phyloP scores from a whole-genome alignment of 2,329 filamentous ascomycete species.

The Phymatotrichopsis omnivora region DNA sequence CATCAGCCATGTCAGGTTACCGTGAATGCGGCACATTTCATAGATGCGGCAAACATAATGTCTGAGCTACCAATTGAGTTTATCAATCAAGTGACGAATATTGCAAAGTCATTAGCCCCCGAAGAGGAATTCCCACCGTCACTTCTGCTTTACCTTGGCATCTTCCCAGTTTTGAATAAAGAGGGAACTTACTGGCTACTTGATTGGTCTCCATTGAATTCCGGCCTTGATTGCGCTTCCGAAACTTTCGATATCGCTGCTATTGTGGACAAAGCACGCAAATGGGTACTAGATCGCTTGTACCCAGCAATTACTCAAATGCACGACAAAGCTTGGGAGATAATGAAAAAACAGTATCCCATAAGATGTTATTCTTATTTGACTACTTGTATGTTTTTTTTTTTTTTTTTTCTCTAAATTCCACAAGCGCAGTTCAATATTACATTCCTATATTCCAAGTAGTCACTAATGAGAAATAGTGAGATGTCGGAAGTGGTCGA shows the following conservation, averaged over 20 bases:
- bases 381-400: too few species aligned
- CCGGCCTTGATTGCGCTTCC: too few species aligned
- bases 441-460: too few species aligned
- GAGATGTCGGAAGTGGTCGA: too few species aligned
- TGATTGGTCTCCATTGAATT: conserved; percentile 4
- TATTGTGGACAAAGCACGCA: too few species aligned
- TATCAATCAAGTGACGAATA: conserved; percentile 6
- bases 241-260: too few species aligned
- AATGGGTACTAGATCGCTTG: conserved; percentile 1
- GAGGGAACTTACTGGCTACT: not conserved
- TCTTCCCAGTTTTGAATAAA: conserved; percentile 1
- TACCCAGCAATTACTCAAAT: conserved; percentile 8
- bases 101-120: not conserved
- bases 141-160: conserved; percentile 4
- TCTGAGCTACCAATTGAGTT: conserved; percentile 9
- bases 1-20: too few species aligned
- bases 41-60: conserved; percentile 1
- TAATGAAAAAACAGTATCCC: too few species aligned
- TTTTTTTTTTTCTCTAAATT: too few species aligned
- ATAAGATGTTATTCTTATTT: too few species aligned
- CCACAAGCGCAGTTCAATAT: too few species aligned
- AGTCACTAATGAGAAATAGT: too few species aligned
- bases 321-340: not conserved
- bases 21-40: conserved; percentile 7
- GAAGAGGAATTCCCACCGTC: not conserved